phyloP scores from a whole-genome alignment of 345 rosid species.

The Rhizophora mangle region DNA sequence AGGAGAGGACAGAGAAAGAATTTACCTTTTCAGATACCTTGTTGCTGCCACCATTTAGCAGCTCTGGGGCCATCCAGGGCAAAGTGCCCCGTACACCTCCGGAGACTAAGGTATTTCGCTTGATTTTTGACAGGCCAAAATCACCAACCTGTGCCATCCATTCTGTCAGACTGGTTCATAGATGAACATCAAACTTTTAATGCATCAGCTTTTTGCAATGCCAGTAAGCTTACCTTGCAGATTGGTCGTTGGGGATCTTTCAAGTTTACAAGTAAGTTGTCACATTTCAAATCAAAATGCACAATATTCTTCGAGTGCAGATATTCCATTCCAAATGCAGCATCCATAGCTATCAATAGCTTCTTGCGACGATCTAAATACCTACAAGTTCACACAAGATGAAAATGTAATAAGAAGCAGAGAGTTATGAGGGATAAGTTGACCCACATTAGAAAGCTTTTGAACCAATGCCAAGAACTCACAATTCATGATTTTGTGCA shows the following conservation, averaged over 20 bases:
- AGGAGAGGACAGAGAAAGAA: not conserved
- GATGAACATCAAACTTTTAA: slow-evolving; percentile 1
- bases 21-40: slow-evolving; percentile 84
- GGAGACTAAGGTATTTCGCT: slow-evolving; percentile 74
- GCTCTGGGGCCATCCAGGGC: slow-evolving; percentile 94
- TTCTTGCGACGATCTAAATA: slow-evolving; percentile 87
- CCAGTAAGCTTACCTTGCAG: slow-evolving; percentile 67
- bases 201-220: not conserved
- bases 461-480: not conserved
- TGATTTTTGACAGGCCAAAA: slow-evolving; percentile 80
- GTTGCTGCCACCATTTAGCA: slow-evolving; percentile 67
- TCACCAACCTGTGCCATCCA: slow-evolving; percentile 59
- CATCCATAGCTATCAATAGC: slow-evolving; percentile 98
- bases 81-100: slow-evolving; percentile 88
- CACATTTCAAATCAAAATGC: slow-evolving; percentile 97
- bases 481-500: not conserved
- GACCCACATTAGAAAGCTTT: not conserved
- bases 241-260: slow-evolving; percentile 91
- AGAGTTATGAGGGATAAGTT: slow-evolving; percentile 3
- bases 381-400: slow-evolving; percentile 38
- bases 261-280: slow-evolving; percentile 95
- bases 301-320: slow-evolving; percentile 94
- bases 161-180: slow-evolving; percentile 13
- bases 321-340: slow-evolving; percentile 99
- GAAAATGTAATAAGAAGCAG: slow-evolving; percentile 11